Base-by-base conservation (phyloP, 164 flowering plant genomes). In the Akebia trifoliata region DNA sequence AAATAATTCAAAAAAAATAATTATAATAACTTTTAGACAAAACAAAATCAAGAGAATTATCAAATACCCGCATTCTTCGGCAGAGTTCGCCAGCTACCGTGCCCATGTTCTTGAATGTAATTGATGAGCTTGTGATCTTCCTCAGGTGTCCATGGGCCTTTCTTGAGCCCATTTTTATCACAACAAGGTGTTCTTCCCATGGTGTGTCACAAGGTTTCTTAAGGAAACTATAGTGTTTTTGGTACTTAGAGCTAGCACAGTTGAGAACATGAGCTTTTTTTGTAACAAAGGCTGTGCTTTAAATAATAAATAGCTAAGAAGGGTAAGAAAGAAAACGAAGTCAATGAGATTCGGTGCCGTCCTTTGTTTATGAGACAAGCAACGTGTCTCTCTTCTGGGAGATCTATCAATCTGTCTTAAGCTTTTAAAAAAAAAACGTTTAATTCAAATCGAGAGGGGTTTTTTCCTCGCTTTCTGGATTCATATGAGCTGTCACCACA, bases 181-280 rank as follows among this genome's bases (percentile, higher is more conserved):
- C 96, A 88, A 59, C 98, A 88, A 42, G 98, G 98, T 47, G 87
- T 62, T 80, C 96, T 87, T 49, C 98, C 98, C 98, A 92, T 92
- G 22, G 30, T 50, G 50, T 35, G 15, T 26, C 40, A 42, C 29
- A 24, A 2, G 32, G n/a, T 4, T 17, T 42, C 36, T 8, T 38
- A 38, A 49, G 40, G 25, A 60, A 17, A 42, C 42, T 18, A 22
- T 32, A 44, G 32, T 20, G 8, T n/a, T 7, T 49, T 8, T 4
- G 22, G 57, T 24, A 20, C 36, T 24, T 7, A 15, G 6, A 20
- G n/a, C 11, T 5, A n/a, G 34, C 17, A 37, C 17, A 9, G 36
- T 42, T 17, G 25, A 28, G 36, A 22, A 29, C 21, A 11, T 11
- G 20, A 8, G 36, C 18, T 11, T 24, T 5, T 7, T 9, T 0